Evolutionary conservation across 169 alveolate species (phyloP).

Genomic region (Cryptosporidium andersoni): DNA sequence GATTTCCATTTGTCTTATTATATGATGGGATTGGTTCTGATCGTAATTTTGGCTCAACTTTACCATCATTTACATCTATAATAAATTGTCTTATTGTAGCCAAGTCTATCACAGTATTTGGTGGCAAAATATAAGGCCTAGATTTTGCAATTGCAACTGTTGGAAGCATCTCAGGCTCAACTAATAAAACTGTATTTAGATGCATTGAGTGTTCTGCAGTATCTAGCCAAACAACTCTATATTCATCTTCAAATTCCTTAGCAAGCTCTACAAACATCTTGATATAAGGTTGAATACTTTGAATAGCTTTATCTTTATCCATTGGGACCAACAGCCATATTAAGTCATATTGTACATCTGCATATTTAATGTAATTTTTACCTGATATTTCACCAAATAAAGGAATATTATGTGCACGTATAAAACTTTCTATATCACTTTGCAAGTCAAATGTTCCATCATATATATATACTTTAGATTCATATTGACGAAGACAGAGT

Average conservation of each 20-base stretch:
- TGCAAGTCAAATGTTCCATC: background rate
- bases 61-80: constrained; percentile 20
- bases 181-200: constrained; percentile 41
- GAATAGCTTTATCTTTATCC: constrained; percentile 59
- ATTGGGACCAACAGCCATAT: constrained; percentile 66
- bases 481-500: constrained; percentile 44
- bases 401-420: constrained; percentile 29
- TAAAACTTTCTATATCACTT: constrained; percentile 20
- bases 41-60: constrained; percentile 47
- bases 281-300: constrained; percentile 54
- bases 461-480: constrained; percentile 11
- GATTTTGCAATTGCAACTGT: constrained; percentile 64
- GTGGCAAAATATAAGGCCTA: constrained; percentile 59
- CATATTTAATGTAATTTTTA: constrained; percentile 40
- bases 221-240: constrained; percentile 69
- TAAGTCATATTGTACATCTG: constrained; percentile 41
- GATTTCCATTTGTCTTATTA: background rate
- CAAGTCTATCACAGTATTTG: constrained; percentile 55
- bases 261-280: constrained; percentile 20
- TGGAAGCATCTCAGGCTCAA: constrained; percentile 71
- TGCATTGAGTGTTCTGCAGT: constrained; percentile 61
- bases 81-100: constrained; percentile 35
- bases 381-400: constrained; percentile 59
- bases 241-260: constrained; percentile 14
- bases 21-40: constrained; percentile 61